Conservation (phyloP, 2,329 filamentous ascomycete genomes). For the Beauveria asiatica region DNA sequence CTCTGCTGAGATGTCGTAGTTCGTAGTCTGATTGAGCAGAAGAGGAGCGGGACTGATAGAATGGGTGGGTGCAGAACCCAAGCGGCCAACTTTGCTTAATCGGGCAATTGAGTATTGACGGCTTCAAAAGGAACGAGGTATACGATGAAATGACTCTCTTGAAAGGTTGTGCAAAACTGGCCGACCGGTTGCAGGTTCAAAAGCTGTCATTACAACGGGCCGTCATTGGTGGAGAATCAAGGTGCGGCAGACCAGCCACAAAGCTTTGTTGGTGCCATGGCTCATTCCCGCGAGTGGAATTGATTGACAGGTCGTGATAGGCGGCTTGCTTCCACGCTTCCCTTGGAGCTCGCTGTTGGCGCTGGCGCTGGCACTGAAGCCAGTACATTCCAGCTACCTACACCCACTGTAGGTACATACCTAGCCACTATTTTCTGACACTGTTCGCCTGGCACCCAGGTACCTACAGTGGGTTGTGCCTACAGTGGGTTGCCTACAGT, state of each 20-base stretch:
- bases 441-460: background rate
- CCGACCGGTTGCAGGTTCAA: background rate
- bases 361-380: background rate
- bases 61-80: background rate
- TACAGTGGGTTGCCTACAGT: background rate
- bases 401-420: no score
- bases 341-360: background rate
- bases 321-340: background rate
- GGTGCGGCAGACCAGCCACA: background rate
- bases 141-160: background rate
- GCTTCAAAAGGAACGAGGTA: background rate
- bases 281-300: background rate
- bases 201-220: background rate
- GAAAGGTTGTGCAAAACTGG: background rate
- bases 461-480: background rate
- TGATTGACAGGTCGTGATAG: background rate
- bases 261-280: background rate
- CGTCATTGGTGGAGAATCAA: conserved; percentile 8
- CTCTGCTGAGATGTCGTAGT: background rate
- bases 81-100: background rate
- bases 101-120: background rate
- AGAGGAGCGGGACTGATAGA: background rate
- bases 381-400: no score
- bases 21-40: background rate
- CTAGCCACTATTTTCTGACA: background rate